Base-by-base conservation (phyloP, 2,329 filamentous ascomycete species). In the Phialophora verrucosa region DNA sequence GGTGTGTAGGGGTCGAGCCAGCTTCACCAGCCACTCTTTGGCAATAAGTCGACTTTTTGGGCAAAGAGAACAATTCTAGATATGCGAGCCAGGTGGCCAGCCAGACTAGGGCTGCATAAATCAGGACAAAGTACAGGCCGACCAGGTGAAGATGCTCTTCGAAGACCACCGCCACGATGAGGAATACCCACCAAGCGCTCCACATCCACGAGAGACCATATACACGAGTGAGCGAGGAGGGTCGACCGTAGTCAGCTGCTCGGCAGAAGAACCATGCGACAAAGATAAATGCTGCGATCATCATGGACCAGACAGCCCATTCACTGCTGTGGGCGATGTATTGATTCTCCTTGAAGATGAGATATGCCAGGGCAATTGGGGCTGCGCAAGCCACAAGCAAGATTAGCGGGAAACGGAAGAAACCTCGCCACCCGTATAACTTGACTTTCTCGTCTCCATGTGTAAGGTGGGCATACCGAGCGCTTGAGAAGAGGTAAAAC, bases 291-390 rank as follows among this genome's bases (percentile, higher is more conserved):
- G 92, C 83, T 0, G 91, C 91, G 0, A 94, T 75, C 81, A 93
- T 91, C 89, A 96, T 96, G 31, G 88, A 87, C 92, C 93, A 96
- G 74, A 97, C 90, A 4, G 91, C 84, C 76, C 95, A 98, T 56
- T 89, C 85, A 73, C 91, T 96, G 78, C 92, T 93, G 80, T 97
- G 95, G n/a, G 95, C 83, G 73, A 98, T 92, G 73, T 92, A 86
- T 0, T 94, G 93, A 75, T 98, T 98, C 75, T 94, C 81, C 77
- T 95, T 96, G 44, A 87, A 86, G 50, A 96, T 74, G 59, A 98
- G 78, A 71, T 91, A 91, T 1, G 91, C 90, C 20, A 92, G 83
- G 0, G 87, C 91, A 27, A 96, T 77, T 0, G 90, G 87, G n/a
- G 90, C 80, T 0, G 84, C 88, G 1, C 85, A 87, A 0, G 93